Conservation (phyloP, 1,139 yeast species). For the Yamadazyma conglobata region DNA sequence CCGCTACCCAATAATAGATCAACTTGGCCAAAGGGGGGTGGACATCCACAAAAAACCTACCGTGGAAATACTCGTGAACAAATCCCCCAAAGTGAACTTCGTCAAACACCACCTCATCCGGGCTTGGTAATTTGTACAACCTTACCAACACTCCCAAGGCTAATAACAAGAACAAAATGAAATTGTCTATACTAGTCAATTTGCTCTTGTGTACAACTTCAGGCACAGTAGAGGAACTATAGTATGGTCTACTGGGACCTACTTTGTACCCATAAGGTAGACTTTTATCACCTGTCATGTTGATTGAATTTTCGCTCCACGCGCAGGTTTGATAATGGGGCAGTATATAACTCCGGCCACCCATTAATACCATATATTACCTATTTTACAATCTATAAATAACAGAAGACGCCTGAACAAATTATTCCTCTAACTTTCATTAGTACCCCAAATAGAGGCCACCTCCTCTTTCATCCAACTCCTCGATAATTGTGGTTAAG, state of each 20-base stretch:
- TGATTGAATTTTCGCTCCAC: too few relatives aligned
- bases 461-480: slow-evolving; percentile 39
- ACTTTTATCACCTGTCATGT: slow-evolving; percentile 7
- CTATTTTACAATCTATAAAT: too few relatives aligned
- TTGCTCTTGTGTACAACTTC: slow-evolving; percentile 6
- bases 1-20: slow-evolving; percentile 42
- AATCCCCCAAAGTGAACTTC: slow-evolving; percentile 62
- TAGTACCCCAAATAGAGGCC: slow-evolving; percentile 45
- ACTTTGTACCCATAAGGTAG: slow-evolving; percentile 21
- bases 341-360: too few relatives aligned
- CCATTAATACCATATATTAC: too few relatives aligned
- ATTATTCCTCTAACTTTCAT: too few relatives aligned
- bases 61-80: slow-evolving; percentile 48
- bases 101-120: slow-evolving; percentile 87
- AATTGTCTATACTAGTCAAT: slow-evolving; percentile 18
- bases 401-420: too few relatives aligned
- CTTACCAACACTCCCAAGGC: slow-evolving; percentile 32
- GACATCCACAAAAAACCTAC: slow-evolving; percentile 58
- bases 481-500: slow-evolving; percentile 42
- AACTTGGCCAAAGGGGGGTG: slow-evolving; percentile 63
- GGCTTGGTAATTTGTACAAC: slow-evolving; percentile 57
- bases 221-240: slow-evolving; percentile 7
- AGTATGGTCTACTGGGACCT: slow-evolving; percentile 18
- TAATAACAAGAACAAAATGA: slow-evolving; percentile 19
- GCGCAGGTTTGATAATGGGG: too few relatives aligned